phyloP scores from a whole-genome alignment of 768 basidiomycete genomes.

The Suillus cothurnatus region DNA sequence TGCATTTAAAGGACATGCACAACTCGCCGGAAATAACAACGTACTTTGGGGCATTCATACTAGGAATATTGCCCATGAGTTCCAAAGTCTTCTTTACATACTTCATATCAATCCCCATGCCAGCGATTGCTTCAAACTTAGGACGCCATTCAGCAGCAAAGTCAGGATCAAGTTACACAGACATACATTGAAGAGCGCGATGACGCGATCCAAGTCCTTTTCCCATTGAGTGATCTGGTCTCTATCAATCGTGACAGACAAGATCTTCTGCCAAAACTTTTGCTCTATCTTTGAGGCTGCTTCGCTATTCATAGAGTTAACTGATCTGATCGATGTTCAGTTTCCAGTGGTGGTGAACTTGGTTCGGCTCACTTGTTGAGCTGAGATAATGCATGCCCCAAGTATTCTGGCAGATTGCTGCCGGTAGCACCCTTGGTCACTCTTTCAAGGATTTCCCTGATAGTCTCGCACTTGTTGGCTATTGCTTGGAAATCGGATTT shows the following conservation, averaged over 20 bases:
- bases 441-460: not conserved
- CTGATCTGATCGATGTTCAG: not conserved
- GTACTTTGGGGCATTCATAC: not conserved
- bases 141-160: not conserved
- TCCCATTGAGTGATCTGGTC: not conserved
- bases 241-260: not conserved
- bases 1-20: not conserved
- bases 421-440: not conserved
- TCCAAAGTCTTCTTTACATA: not conserved
- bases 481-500: not conserved
- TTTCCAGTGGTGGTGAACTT: too few relatives aligned
- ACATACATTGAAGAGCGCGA: not conserved
- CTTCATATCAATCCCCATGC: not conserved
- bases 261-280: not conserved
- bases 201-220: not conserved
- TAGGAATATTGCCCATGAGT: not conserved
- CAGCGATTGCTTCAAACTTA: not conserved
- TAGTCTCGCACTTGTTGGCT: not conserved
- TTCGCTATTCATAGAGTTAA: not conserved
- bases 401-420: not conserved
- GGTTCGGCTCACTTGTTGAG: slow-evolving; percentile 1
- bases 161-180: not conserved
- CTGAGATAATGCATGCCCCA: not conserved
- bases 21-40: not conserved
- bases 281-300: not conserved